Evolutionary conservation across 495 filamentous ascomycete species (phyloP), one percentile per base, ranked within the genome.

Genomic region (Neurospora sp.): DNA sequence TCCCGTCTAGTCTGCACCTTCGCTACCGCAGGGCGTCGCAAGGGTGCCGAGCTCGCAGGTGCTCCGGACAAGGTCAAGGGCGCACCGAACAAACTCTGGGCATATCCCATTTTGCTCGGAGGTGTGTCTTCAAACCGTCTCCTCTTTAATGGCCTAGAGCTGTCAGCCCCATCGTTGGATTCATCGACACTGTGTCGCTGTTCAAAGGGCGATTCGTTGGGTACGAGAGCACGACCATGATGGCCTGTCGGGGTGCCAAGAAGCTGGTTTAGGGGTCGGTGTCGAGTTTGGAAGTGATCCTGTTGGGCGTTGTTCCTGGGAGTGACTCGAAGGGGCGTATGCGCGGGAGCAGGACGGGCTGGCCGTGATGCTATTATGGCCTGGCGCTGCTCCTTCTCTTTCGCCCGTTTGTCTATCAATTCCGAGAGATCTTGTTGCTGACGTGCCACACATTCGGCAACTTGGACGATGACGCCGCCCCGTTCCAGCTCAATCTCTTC

Each of bases 401-500:
- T 84, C 20, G 82, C 83, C 69, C 86, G 88, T 78, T 91, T 94
- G 75, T 91, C 89, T 31, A 93, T 82, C 20, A 97, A 78, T 46
- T 88, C 87, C 0, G 91, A 90, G 16, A 97, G 77, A 79, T 98
- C 93, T 54, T 94, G 92, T 75, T 95, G 87, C 2, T 86, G 89
- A 12, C 84, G 88, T n/a, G 89, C 92, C 18, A 92, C 85, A 40
- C 84, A 86, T 76, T 97, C 94, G 62, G 86, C 86, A 10, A 97
- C 92, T 79, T 97, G 89, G 40, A 97, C 90, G 70, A 97, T 83
- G 11, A 91, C 86, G 1, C 86, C 87, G 10, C 89, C 90, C 74
- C 90, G 89, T 66, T 98, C 93, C 73, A 97, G 84, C 73, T 90
- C 85, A 35, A 98, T 77, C 77, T 97, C 94, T 75, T 97, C 93